These are phyloP conservation scores for Penicillium vulpinum DNA, from an alignment of 2,329 filamentous ascomycete species.

Conservation along the genomic window DNA sequence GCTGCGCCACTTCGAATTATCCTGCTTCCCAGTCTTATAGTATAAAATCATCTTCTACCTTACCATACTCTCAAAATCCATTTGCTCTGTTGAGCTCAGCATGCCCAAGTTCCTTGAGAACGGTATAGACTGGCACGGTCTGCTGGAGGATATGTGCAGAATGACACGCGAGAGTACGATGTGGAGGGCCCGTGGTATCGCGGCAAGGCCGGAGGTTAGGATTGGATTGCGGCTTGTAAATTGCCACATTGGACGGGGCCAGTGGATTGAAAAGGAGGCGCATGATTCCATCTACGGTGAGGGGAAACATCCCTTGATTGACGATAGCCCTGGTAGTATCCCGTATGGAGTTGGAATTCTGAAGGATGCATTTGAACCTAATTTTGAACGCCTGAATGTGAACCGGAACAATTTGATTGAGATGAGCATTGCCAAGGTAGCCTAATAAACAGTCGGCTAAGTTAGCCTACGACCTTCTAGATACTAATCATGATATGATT, in stretches of 20 bases:
- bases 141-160: not conserved
- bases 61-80: not conserved
- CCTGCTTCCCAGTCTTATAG: not conserved
- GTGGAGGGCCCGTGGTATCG: not conserved
- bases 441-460: not conserved
- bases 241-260: not conserved
- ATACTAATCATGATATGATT: not conserved
- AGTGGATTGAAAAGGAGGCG: not conserved
- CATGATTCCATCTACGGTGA: not conserved
- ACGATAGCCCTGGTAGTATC: not conserved
- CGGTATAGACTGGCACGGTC: not conserved
- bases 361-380: slow-evolving; percentile 5
- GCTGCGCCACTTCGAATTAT: not conserved
- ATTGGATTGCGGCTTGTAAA: no score
- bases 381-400: not conserved
- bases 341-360: not conserved
- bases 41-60: not conserved
- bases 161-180: not conserved
- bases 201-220: not conserved
- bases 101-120: not conserved
- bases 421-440: not conserved
- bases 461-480: not conserved
- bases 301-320: not conserved
- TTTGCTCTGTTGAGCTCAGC: not conserved
- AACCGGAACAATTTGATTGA: not conserved